Percentiles rank a stretch among this genome's conserved stretches.
phyloP scores from a whole-genome alignment of 176 grass and related monocot species.

The Chrysopogon serrulatus region DNA sequence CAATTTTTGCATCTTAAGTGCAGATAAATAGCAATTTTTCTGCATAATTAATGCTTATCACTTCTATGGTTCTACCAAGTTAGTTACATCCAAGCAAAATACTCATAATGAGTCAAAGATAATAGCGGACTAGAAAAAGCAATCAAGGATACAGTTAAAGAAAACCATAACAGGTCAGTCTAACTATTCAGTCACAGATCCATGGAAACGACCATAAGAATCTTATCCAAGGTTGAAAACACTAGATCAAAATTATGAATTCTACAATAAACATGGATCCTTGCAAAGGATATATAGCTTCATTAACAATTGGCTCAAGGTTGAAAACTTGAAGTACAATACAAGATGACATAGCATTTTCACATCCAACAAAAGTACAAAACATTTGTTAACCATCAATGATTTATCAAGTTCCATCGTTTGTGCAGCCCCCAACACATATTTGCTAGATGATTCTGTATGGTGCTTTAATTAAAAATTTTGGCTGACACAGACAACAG shows the following conservation, averaged over 20 bases:
- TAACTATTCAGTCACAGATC: not conserved
- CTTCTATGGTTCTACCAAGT: not conserved
- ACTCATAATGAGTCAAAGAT: not conserved
- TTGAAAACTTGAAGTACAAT: not conserved
- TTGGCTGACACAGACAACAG: not conserved
- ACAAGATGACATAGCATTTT: not conserved
- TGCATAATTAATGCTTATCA: not conserved
- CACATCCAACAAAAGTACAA: not conserved
- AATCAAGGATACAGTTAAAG: not conserved
- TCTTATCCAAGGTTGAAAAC: not conserved
- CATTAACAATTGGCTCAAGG: not conserved
- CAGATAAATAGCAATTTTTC: no score
- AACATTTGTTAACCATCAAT: not conserved
- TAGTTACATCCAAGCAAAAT: not conserved
- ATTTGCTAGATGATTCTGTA: not conserved
- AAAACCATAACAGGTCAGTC: not conserved
- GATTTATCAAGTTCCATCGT: not conserved
- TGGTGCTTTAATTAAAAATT: not conserved
- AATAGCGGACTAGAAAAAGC: not conserved
- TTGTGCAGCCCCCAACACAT: not conserved
- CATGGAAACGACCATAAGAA: not conserved
- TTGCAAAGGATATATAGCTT: not conserved
- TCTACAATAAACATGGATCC: not conserved
- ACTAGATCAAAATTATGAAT: not conserved
- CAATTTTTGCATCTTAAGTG: no score